These are phyloP conservation scores for Solanum hybrid DNA, from an alignment of 305 asterid genomes.

Conservation along the genomic window DNA sequence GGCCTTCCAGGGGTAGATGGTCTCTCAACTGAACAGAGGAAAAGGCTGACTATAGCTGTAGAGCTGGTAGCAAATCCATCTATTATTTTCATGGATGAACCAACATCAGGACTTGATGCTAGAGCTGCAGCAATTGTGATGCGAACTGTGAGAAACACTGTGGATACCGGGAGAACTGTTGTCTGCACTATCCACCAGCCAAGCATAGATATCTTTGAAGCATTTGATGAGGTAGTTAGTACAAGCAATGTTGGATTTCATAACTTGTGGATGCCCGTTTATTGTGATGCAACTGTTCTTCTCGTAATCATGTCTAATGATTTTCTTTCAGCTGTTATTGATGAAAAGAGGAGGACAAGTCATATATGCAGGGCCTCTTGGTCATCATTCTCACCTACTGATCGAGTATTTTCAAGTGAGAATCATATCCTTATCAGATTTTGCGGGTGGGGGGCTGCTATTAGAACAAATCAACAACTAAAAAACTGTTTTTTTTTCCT, in stretches of 20 bases:
- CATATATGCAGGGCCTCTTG: slow-evolving; percentile 69
- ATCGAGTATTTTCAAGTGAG: slow-evolving; percentile 71
- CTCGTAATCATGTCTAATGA: not conserved
- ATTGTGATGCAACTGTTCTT: not conserved
- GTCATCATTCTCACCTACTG: slow-evolving; percentile 52
- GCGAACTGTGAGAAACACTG: slow-evolving; percentile 90
- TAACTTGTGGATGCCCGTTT: not conserved
- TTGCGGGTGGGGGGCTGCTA: not conserved
- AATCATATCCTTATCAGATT: not conserved
- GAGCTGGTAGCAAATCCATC: slow-evolving; percentile 97
- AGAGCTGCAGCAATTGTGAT: slow-evolving; percentile 97
- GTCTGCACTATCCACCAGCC: slow-evolving; percentile 97
- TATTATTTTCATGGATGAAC: slow-evolving; percentile 97
- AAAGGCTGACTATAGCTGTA: slow-evolving; percentile 87
- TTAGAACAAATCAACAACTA: not conserved
- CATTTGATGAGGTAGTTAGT: slow-evolving; percentile 76
- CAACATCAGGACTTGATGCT: slow-evolving; percentile 95
- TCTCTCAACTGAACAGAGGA: slow-evolving; percentile 90
- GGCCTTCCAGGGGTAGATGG: slow-evolving; percentile 98
- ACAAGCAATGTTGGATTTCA: not conserved
- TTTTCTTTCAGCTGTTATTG: slow-evolving; percentile 47
- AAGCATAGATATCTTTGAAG: slow-evolving; percentile 85
- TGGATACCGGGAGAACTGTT: slow-evolving; percentile 83
- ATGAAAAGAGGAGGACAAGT: slow-evolving; percentile 96
- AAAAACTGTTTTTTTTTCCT: not conserved